A percentile compares a stretch with the other conserved stretches of the same genome.
phyloP scores from a whole-genome alignment of 73 alveolate species.

The Paramecium tetraurelia region DNA sequence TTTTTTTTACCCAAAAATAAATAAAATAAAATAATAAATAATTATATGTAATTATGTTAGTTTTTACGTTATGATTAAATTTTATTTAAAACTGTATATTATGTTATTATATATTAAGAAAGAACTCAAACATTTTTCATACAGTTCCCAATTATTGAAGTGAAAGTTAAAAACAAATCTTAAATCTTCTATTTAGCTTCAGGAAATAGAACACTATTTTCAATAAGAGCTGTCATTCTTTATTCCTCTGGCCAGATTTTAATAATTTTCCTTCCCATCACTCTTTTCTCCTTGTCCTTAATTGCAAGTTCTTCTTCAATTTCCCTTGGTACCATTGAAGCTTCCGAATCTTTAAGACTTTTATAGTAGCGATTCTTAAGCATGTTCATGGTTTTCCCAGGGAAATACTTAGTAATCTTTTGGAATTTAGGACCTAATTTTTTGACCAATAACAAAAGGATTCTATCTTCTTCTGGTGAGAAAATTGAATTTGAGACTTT shows the following conservation, averaged over 20 bases:
- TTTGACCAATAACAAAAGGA: background rate
- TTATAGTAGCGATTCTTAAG: constrained; percentile 4
- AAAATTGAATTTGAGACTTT: background rate
- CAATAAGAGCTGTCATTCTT: background rate
- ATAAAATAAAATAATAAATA: background rate
- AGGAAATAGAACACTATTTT: background rate
- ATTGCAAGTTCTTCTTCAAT: background rate
- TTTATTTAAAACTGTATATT: background rate
- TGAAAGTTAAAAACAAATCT: background rate
- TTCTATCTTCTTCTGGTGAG: constrained; percentile 7
- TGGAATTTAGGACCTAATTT: constrained; percentile 13
- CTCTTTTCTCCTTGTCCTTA: background rate
- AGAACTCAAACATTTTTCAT: background rate
- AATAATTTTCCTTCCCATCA: background rate
- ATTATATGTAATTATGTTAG: background rate
- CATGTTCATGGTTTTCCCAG: background rate
- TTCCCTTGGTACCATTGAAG: background rate
- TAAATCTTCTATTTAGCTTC: background rate
- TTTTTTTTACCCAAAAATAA: background rate
- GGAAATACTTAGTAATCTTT: background rate
- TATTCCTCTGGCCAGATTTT: constrained; percentile 3
- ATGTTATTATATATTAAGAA: background rate
- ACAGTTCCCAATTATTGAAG: background rate
- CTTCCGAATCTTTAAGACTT: background rate
- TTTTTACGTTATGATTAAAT: background rate